Evolutionary conservation across 202 grass and related monocot species (phyloP), one percentile per base, ranked within the genome.

Genomic region (Bolboschoenoplectus hybrid): DNA sequence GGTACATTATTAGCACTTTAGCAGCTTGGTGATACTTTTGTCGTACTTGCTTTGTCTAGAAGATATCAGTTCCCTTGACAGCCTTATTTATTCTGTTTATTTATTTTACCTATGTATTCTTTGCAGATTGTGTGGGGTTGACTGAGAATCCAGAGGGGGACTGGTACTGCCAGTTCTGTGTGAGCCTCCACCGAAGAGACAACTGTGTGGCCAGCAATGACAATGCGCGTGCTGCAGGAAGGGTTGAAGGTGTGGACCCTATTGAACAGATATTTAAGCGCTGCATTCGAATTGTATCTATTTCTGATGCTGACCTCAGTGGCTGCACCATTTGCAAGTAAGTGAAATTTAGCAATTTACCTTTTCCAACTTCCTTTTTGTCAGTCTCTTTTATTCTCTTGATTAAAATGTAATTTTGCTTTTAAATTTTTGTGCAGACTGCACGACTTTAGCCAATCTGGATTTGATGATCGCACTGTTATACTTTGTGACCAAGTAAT

Each of bases 231-330:
- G 92, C 92, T 85, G 92, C 92, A 81, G 92, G 92, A 64, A 89
- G 92, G 86, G 88, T 90, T 85, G 93, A 92, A 38, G 96, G 96
- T 72, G 93, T 95, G 83, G 96, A 98, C 86, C 94, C 96, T 13
- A 98, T 98, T 69, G 96, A 98, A 71, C 90, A 98, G 89, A 98
- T 98, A 90, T 89, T 92, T 86, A 92, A 98, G 75, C 86, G 93
- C 53, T 88, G 89, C 70, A 98, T 98, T 65, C 86, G 96, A 45
- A 98, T 95, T 85, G 93, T 95, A 63, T 89, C 96, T 58, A 91
- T 92, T 3, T 92, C 87, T 74, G 89, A 94, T 61, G 69, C 65
- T 67, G 93, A 98, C 81, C 88, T 94, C 86, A 93, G 93, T 43
- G 96, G 96, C 39, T 96, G 93, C 70, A 86, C 91, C 39, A 45